These are phyloP conservation scores for Paracorniculantispora psalliotae DNA, from an alignment of 2,329 filamentous ascomycete genomes.

Conservation along the genomic window DNA sequence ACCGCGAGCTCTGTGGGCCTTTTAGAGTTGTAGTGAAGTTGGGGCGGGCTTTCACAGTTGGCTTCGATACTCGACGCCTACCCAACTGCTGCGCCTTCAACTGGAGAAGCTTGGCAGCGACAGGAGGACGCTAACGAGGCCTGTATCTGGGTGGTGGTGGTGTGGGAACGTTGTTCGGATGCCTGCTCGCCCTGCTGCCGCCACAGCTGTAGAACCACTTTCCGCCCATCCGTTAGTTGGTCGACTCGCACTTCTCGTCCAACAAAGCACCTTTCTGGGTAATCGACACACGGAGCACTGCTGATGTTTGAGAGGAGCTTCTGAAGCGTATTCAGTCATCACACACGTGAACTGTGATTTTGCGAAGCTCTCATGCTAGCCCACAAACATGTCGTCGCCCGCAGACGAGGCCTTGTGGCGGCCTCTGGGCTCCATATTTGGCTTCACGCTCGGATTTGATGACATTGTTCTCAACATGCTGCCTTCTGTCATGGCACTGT, in stretches of 20 bases:
- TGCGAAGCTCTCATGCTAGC: background rate
- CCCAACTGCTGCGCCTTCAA: background rate
- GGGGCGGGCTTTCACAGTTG: background rate
- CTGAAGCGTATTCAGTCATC: background rate
- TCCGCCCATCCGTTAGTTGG: background rate
- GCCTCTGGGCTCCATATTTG: background rate
- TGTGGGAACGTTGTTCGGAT: background rate
- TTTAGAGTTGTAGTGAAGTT: too few species aligned
- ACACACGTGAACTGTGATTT: background rate
- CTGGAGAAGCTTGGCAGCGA: background rate
- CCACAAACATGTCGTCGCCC: background rate
- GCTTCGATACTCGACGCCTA: background rate
- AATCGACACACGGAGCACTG: too few species aligned
- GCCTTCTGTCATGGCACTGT: background rate
- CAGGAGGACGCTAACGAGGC: background rate
- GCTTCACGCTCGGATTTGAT: background rate
- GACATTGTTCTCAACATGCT: background rate
- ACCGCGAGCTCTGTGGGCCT: too few species aligned
- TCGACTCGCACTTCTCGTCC: background rate
- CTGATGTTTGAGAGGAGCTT: background rate
- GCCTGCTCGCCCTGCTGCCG: background rate
- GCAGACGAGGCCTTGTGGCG: background rate
- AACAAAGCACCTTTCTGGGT: background rate
- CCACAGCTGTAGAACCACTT: background rate
- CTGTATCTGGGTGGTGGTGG: background rate